These are phyloP conservation scores for Capniomyces stellatus DNA, from an alignment of 371 early-diverging fungal genomes.

Conservation along the genomic window DNA sequence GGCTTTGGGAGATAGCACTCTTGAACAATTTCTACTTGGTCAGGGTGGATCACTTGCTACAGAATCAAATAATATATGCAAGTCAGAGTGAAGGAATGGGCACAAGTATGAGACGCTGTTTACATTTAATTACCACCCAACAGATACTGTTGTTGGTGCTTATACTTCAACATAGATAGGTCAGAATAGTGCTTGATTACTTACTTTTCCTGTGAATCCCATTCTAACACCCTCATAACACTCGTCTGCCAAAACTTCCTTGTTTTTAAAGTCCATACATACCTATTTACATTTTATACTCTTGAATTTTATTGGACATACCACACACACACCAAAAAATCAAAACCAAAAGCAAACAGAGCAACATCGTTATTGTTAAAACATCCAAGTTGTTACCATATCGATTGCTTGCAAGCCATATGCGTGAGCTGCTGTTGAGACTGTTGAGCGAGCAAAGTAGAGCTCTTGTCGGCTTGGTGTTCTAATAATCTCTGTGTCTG, in stretches of 20 bases:
- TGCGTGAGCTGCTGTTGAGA: conserved; percentile 66
- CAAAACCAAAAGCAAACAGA: too few species aligned
- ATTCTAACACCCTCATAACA: conserved; percentile 67
- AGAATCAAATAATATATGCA: conserved; percentile 3
- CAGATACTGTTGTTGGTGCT: too few species aligned
- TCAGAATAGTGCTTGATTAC: conserved; percentile 3
- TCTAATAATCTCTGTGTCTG: conserved; percentile 60
- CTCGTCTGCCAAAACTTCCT: conserved; percentile 48
- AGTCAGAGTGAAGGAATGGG: background rate
- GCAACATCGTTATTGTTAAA: too few species aligned
- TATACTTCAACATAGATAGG: too few species aligned
- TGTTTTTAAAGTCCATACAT: conserved; percentile 61
- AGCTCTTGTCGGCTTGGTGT: conserved; percentile 53
- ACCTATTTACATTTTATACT: conserved; percentile 30
- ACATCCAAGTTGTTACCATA: conserved; percentile 29
- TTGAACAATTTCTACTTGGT: conserved; percentile 69
- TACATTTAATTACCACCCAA: background rate
- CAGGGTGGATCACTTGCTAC: conserved; percentile 76
- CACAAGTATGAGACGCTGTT: background rate
- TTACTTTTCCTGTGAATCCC: conserved; percentile 76
- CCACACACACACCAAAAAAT: background rate
- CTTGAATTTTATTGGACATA: background rate
- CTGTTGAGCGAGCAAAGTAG: conserved; percentile 54
- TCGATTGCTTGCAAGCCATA: conserved; percentile 78
- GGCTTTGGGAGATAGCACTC: conserved; percentile 49